A percentile compares a stretch with the other conserved stretches of the same genome.
Conservation (phyloP, 208 protist genomes). For the Leishmania aethiopica region DNA sequence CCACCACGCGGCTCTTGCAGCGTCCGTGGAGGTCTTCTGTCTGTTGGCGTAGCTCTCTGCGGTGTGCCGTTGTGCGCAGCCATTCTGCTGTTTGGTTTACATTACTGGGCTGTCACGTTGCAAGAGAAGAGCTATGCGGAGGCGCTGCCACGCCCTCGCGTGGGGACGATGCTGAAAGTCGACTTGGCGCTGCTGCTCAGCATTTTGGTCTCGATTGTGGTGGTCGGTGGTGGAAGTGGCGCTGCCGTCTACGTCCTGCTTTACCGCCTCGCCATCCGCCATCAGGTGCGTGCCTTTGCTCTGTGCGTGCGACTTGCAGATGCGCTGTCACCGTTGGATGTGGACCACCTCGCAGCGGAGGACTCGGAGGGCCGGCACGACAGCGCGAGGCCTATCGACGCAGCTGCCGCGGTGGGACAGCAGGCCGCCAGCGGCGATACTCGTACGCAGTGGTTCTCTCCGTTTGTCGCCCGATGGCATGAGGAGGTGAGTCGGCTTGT, state of each 20-base stretch:
- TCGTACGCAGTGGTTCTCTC: background rate
- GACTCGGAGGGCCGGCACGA: background rate
- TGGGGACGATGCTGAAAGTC: conserved; percentile 22
- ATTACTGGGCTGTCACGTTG: conserved; percentile 43
- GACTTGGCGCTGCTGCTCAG: conserved; percentile 27
- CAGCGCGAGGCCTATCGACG: background rate
- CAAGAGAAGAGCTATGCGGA: conserved; percentile 12
- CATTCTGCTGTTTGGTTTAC: conserved; percentile 39
- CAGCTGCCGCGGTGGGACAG: background rate
- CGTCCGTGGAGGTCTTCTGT: conserved; percentile 4
- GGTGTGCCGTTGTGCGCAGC: conserved; percentile 23
- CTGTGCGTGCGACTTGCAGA: conserved; percentile 12
- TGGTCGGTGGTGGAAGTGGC: conserved; percentile 20
- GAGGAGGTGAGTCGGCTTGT: conserved; percentile 15
- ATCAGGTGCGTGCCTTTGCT: conserved; percentile 19
- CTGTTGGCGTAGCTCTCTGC: conserved; percentile 15
- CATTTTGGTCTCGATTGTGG: conserved; percentile 9
- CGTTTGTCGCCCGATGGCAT: conserved; percentile 12
- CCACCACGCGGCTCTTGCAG: background rate
- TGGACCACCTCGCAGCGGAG: background rate
- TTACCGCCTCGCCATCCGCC: conserved; percentile 20
- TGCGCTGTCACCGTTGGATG: background rate
- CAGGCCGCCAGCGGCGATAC: background rate
- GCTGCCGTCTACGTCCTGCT: conserved; percentile 8
- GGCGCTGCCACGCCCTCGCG: background rate